phyloP scores from a whole-genome alignment of 306 rosid genomes.

The Rubus idaeus region DNA sequence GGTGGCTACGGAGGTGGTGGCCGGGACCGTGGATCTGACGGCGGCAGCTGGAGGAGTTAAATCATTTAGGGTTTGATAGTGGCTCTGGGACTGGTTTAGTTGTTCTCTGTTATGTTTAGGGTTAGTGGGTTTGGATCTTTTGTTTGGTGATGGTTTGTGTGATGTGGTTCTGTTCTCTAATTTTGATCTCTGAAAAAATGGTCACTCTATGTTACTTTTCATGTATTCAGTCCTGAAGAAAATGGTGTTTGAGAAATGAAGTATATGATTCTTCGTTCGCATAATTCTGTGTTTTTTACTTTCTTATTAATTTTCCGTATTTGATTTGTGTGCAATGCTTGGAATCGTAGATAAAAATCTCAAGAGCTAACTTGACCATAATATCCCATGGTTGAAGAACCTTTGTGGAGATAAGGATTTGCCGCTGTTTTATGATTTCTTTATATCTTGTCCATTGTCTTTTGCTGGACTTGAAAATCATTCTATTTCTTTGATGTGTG shows the following conservation, averaged over 20 bases:
- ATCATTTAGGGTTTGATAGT: background rate
- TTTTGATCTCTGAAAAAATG: conserved; percentile 12
- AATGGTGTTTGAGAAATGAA: conserved; percentile 26
- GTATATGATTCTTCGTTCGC: conserved; percentile 7
- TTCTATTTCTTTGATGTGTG: too few species aligned
- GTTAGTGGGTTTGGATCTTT: conserved; percentile 12
- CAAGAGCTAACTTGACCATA: too few species aligned
- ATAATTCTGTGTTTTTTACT: background rate
- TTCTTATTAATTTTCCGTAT: too few species aligned
- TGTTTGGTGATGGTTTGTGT: background rate
- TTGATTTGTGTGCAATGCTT: too few species aligned
- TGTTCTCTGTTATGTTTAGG: conserved; percentile 14
- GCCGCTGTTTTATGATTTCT: too few species aligned
- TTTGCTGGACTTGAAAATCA: too few species aligned
- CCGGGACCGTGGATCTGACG: conserved; percentile 54
- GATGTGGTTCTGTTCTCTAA: conserved; percentile 5
- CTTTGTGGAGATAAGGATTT: too few species aligned
- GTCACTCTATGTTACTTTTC: background rate
- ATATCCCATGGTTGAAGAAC: too few species aligned
- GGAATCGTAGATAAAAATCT: too few species aligned
- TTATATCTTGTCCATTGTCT: too few species aligned
- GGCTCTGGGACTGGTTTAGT: background rate
- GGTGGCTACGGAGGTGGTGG: conserved; percentile 41
- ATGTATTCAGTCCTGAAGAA: conserved; percentile 17
- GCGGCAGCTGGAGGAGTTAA: conserved; percentile 78